Conservation (phyloP, 129 eudicot species). For the Ambrosia trifida region DNA sequence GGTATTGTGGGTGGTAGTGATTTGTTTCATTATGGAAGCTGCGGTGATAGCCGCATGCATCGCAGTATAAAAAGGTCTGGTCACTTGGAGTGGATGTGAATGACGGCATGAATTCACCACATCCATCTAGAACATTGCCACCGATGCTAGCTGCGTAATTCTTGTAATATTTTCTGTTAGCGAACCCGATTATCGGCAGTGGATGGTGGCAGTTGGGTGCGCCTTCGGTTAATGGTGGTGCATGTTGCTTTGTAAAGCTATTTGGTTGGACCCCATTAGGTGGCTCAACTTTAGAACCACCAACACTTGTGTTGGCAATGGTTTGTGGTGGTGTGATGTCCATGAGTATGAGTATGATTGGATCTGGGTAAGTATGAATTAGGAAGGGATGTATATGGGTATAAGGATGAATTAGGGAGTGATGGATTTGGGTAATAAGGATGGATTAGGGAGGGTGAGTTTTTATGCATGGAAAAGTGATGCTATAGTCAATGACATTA, state of each 20-base stretch:
- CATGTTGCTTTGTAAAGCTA: neutral
- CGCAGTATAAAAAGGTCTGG: slow-evolving; percentile 53
- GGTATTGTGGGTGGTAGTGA: slow-evolving; percentile 33
- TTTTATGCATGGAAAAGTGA: slow-evolving; percentile 8
- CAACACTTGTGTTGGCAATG: slow-evolving; percentile 21
- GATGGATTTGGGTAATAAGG: neutral
- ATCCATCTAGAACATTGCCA: slow-evolving; percentile 70
- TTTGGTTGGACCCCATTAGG: slow-evolving; percentile 41
- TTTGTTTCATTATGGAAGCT: slow-evolving; percentile 73
- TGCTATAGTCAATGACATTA: neutral
- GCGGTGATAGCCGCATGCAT: slow-evolving; percentile 91
- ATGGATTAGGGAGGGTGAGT: slow-evolving; percentile 1
- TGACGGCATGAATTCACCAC: slow-evolving; percentile 71
- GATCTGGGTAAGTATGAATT: neutral
- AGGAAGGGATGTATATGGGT: neutral
- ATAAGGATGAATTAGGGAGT: neutral
- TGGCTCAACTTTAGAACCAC: slow-evolving; percentile 39
- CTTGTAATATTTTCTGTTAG: slow-evolving; percentile 63
- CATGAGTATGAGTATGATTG: neutral
- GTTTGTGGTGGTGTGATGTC: slow-evolving; percentile 5
- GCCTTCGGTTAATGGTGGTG: slow-evolving; percentile 31
- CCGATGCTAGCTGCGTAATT: slow-evolving; percentile 67
- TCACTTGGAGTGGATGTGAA: slow-evolving; percentile 19
- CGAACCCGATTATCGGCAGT: slow-evolving; percentile 10
- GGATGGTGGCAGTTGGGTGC: slow-evolving; percentile 43